Evolutionary conservation across 2,329 filamentous ascomycete species (phyloP), one percentile per base, ranked within the genome.

Genomic region (Iodosphaeria phyllophila): DNA sequence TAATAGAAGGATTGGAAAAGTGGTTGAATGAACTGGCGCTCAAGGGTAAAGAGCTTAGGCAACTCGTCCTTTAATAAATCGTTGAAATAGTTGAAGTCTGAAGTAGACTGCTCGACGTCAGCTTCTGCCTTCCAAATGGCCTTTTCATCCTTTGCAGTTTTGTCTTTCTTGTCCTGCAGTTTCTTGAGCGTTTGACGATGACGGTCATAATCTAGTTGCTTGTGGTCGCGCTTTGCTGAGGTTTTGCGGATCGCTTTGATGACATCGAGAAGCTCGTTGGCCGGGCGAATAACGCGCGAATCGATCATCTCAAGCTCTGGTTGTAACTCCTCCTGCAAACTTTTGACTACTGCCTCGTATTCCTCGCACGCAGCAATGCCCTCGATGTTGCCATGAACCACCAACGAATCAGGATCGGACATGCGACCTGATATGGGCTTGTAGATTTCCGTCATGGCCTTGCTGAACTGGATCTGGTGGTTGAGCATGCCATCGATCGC

Each of bases 1-100:
- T 95, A 98, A 56, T 98, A 98, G 57, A 98, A 98, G 7, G 80
- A 92, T 49, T 95, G 89, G 62, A 98, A 98, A 6, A 98, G 68
- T 3, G 89, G 89, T 37, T 80, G 74, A 49, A 98, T 98, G 48
- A 98, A 95, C 49, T 95, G 77, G 34, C 74, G 69, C 50, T 98
- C 89, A 11, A 98, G 68, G 6, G 58, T 50, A 51, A 98, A 98
- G 8, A 98, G 66, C 50, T 83, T 82, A 15, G 89, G 89, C 33
- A 98, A 59, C 53, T 98, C 89, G 11, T 91, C 80, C 56, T 98
- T 98, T 32, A 98, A 66, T 25, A 98, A 60, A 42, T 93, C 82
- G 55, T 98, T 98, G 62, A 89, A 95, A 56, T 92, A 91, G 48
- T 95, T 86, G 57, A 76, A 98, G 41, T 98, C 89, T 46, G 92